A percentile compares a stretch with the other conserved stretches of the same genome.
Conservation (phyloP, 2,329 filamentous ascomycete genomes). For the Colletotrichum tabaci region DNA sequence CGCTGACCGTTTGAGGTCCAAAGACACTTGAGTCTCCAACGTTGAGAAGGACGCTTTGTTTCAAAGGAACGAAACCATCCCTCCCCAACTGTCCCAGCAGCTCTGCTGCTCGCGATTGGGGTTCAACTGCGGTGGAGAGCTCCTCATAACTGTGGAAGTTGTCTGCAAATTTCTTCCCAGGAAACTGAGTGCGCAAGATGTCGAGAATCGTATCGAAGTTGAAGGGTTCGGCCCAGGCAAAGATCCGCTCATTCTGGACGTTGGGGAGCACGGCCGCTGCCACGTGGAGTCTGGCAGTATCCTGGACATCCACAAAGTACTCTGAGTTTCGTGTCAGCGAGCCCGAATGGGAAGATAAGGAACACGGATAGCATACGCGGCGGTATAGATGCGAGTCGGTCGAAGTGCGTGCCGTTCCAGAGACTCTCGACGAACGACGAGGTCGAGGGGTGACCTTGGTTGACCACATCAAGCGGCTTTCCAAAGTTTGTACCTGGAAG, state of each 20-base stretch:
- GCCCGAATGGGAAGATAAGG: fast-evolving
- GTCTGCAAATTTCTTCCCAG: slow-evolving; percentile 43
- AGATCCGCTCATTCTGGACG: slow-evolving; percentile 65
- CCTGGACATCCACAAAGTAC: slow-evolving; percentile 63
- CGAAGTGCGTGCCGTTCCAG: slow-evolving; percentile 45
- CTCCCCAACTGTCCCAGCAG: slow-evolving; percentile 24
- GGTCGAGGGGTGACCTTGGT: slow-evolving; percentile 47
- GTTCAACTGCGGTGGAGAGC: slow-evolving; percentile 9
- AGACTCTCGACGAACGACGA: slow-evolving; percentile 44
- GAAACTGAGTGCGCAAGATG: slow-evolving; percentile 45
- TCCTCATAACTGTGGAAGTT: slow-evolving; percentile 44
- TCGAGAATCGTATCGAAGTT: slow-evolving; percentile 61
- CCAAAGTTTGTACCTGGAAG: slow-evolving; percentile 51
- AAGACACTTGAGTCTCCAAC: slow-evolving; percentile 6
- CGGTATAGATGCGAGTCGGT: slow-evolving; percentile 19
- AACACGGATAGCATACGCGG: slow-evolving; percentile 10
- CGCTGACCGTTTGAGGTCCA: background rate
- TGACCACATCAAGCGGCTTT: slow-evolving; percentile 37
- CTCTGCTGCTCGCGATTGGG: slow-evolving; percentile 13
- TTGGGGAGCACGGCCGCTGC: slow-evolving; percentile 63
- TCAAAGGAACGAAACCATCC: slow-evolving; percentile 21
- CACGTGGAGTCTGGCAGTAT: slow-evolving; percentile 67
- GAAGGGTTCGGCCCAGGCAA: slow-evolving; percentile 64
- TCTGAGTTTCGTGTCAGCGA: slow-evolving; percentile 47
- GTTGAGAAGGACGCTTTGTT: slow-evolving; percentile 27